Evolutionary conservation across 208 protist genomes (phyloP), one percentile per base, ranked within the genome.

Genomic region (Leishmania amazonensis): DNA sequence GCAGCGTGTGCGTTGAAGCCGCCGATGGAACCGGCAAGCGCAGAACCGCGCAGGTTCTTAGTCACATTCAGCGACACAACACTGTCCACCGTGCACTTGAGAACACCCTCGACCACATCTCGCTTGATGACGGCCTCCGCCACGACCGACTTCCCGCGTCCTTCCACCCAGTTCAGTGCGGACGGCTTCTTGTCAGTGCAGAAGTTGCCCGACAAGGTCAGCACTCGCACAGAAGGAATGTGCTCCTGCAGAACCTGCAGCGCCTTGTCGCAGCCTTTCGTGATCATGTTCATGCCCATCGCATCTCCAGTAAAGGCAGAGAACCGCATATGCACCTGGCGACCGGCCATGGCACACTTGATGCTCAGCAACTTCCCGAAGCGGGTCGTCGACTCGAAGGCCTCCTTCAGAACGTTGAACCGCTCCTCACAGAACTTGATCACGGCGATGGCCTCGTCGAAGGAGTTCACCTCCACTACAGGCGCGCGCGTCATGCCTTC

Each of bases 251-350:
- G 83, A 62, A 91, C 85, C 71, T 93, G 81, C 35, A 99, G 79
- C 15, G 94, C 97, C 78, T 98, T 96, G 70, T 99, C 93, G 38
- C 95, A 96, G 72, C 97, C 99, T 84, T 99, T 99, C n/a, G 97
- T 97, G 77, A 99, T 96, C 99, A 99, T 99, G 87, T 99, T 99
- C 99, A 99, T 99, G 35, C 99, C 99, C 99, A 99, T 99, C 13
- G 99, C 99, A 89, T 99, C 99, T 19, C 99, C 99, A 3, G 96
- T 98, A 57, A 91, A 91, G 78, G 96, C 97, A 68, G 84, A 86
- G 89, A 99, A 99, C 67, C 99, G 97, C 53, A 99, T 78, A 83
- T 98, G 98, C 35, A 99, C 93, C 49, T 96, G 96, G 70, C 92
- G 85, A 17, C 99, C 98, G 11, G 94, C 93, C 38, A 99, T 80